These are phyloP conservation scores for Poa annua DNA, from an alignment of 176 grass and related monocot genomes.

Conservation along the genomic window DNA sequence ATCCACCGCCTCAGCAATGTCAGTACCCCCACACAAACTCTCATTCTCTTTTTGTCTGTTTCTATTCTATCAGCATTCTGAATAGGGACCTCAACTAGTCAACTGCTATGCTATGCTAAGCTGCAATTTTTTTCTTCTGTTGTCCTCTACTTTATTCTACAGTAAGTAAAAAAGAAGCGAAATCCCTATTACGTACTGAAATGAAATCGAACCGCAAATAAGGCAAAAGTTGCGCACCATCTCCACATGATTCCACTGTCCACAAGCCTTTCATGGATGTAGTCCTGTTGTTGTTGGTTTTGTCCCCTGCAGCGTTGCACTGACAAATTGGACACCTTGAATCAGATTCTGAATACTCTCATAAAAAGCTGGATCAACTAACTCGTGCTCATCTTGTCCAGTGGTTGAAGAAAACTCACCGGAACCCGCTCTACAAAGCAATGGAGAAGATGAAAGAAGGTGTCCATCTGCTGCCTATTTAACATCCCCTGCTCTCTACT, in stretches of 20 bases:
- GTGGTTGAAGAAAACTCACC: slow-evolving; percentile 91
- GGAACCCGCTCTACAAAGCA: slow-evolving; percentile 87
- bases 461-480: not conserved
- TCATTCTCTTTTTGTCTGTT: not conserved
- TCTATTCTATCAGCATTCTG: not conserved
- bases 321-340: not conserved
- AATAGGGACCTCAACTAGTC: not conserved
- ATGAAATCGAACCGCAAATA: not conserved
- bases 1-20: slow-evolving; percentile 89
- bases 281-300: not conserved
- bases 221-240: not conserved
- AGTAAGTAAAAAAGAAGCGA: not conserved
- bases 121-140: not conserved
- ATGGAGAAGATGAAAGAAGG: slow-evolving; percentile 99
- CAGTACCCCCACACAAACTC: slow-evolving; percentile 27
- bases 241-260: not conserved
- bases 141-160: not conserved
- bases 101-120: too few species aligned
- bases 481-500: not conserved
- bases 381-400: slow-evolving; percentile 32
- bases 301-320: not conserved
- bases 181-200: not conserved
- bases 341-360: not conserved
- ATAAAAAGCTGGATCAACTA: not conserved
- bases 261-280: not conserved